phyloP scores from a whole-genome alignment of 2,329 filamentous ascomycete species.

The Scytalidium sp. region DNA sequence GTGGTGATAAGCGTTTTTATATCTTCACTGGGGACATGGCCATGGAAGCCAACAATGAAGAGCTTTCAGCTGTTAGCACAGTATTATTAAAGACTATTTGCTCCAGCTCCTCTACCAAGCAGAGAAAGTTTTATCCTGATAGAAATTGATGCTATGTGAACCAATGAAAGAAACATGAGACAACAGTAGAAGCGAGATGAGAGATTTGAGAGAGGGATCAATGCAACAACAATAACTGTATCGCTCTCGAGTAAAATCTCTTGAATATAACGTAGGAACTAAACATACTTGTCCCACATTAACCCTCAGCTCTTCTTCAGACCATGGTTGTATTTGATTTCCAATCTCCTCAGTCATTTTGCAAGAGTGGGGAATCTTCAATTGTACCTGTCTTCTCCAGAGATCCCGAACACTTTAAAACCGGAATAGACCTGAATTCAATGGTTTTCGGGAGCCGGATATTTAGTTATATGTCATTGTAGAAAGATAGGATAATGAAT shows the following conservation, averaged over 20 bases:
- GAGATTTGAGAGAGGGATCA: not conserved
- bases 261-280: not conserved
- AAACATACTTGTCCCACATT: conserved; percentile 23
- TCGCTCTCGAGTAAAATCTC: not conserved
- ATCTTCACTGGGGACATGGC: conserved; percentile 33
- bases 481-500: too few relatives aligned
- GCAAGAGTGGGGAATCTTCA: not conserved
- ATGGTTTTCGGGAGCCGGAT: too few relatives aligned
- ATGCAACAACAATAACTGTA: not conserved
- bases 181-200: not conserved
- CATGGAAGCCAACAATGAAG: conserved; percentile 41
- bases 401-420: too few relatives aligned
- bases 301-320: conserved; percentile 18
- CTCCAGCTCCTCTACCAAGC: conserved; percentile 2
- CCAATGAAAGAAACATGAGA: not conserved
- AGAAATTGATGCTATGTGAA: not conserved
- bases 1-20: conserved; percentile 39
- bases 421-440: too few relatives aligned
- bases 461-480: too few relatives aligned
- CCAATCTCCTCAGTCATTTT: not conserved
- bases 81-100: not conserved
- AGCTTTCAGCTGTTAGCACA: conserved; percentile 27
- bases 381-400: too few relatives aligned
- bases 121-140: not conserved
- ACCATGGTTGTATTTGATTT: conserved; percentile 9